Evolutionary conservation across 371 early-diverging fungal genomes (phyloP), one percentile per base, ranked within the genome.

Genomic region (Actinomucor elegans): DNA sequence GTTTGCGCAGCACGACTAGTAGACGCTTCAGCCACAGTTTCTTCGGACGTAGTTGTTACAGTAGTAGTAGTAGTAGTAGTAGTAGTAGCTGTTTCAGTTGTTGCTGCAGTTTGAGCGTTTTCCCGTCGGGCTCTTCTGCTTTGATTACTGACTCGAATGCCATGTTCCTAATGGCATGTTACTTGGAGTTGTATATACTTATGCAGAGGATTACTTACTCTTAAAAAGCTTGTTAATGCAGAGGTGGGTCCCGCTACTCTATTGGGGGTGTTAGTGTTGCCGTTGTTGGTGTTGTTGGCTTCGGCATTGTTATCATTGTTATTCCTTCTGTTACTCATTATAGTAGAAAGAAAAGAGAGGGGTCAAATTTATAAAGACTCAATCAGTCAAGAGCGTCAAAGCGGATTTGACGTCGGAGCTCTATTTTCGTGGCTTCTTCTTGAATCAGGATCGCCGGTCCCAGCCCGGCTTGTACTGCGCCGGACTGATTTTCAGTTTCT

Each of bases 211-310:
- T n/a, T 26, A 43, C 57, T 52, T 60, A 77, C 78, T 35, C 75
- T 72, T 29, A 90, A 59, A 43, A 88, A 89, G 37, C 83, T 85
- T 27, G 79, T 81, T 26, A 90, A 68, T 27, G 90, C 90, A 44
- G 87, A 86, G 9, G 87, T 78, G 3, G 90, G 88, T 0, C 90
- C 88, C 21, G 82, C 56, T 0, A 86, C 74, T 54, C 75, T 69
- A 64, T 85, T 83, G 3, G 34, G 5, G 3, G 26, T 20, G 9
- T 5, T 15, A 9, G 15, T 17, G 5, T 42, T 46, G 14, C 15
- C 36, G 31, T 35, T 41, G 17, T 35, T 49, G 31, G 31, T 14
- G 15, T 55, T 32, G 21, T 40, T 41, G 17, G n/a, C n/a, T n/a
- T n/a, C n/a, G n/a, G n/a, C n/a, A n/a, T n/a, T n/a, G n/a, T n/a